Evolutionary conservation across 257 asterid genomes (phyloP).

Genomic region (Lycium ferocissimum): DNA sequence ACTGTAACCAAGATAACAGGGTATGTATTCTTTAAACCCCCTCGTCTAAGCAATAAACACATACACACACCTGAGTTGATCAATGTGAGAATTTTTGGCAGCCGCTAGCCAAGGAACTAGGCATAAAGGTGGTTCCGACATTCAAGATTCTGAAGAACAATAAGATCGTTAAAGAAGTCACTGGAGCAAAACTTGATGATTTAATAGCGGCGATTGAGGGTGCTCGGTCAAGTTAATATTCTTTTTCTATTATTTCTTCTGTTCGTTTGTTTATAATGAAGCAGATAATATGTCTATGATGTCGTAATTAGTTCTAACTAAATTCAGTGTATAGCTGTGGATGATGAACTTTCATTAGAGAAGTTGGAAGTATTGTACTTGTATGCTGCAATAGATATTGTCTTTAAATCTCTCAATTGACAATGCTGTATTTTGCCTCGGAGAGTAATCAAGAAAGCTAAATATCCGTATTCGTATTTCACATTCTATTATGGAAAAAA

Average conservation of each 20-base stretch:
- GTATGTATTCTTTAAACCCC: conserved; percentile 36
- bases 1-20: conserved; percentile 92
- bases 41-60: background rate
- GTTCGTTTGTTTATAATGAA: conserved; percentile 53
- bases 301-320: conserved; percentile 27
- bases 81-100: conserved; percentile 42
- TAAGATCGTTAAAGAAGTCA: conserved; percentile 78
- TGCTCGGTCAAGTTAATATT: conserved; percentile 51
- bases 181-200: conserved; percentile 82
- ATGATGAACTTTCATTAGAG: background rate
- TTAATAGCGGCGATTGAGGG: conserved; percentile 67
- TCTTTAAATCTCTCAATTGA: background rate
- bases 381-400: conserved; percentile 24
- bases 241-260: background rate
- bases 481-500: background rate
- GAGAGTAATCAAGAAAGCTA: background rate
- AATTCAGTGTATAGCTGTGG: conserved; percentile 29
- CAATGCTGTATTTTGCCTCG: background rate
- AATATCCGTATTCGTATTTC: background rate
- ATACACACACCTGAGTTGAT: background rate
- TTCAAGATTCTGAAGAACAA: conserved; percentile 78
- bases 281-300: conserved; percentile 11
- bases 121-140: conserved; percentile 91
- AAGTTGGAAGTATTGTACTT: background rate
- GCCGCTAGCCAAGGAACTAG: conserved; percentile 87